These are phyloP conservation scores for Phytopythium cucurbitacearum DNA, from an alignment of 352 stramenopile genomes.

Conservation along the genomic window DNA sequence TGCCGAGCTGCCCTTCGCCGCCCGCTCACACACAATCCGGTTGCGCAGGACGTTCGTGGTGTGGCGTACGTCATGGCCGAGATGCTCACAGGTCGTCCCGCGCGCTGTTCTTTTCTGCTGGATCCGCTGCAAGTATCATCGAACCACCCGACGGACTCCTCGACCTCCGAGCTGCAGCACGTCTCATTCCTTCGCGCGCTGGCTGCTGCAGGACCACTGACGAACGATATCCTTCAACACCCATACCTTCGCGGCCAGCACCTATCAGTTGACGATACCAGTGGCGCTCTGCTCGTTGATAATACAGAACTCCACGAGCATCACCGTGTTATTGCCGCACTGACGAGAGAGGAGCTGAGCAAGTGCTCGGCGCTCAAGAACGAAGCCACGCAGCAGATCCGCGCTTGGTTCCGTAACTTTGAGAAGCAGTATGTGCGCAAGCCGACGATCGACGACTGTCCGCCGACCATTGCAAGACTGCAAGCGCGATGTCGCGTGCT, in stretches of 20 bases:
- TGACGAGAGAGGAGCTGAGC: slow-evolving; percentile 39
- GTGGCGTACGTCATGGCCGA: slow-evolving; percentile 57
- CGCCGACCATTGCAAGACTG: slow-evolving; percentile 26
- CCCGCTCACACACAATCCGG: slow-evolving; percentile 5
- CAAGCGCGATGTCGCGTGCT: slow-evolving; percentile 30
- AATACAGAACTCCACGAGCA: slow-evolving; percentile 15
- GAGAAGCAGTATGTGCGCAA: slow-evolving; percentile 52
- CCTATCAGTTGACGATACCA: background rate
- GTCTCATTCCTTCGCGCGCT: slow-evolving; percentile 24
- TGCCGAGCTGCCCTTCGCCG: slow-evolving; percentile 20
- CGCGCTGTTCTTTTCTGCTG: slow-evolving; percentile 22
- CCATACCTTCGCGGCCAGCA: slow-evolving; percentile 8
- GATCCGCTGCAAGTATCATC: slow-evolving; percentile 11
- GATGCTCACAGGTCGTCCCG: slow-evolving; percentile 47
- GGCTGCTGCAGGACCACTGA: slow-evolving; percentile 12
- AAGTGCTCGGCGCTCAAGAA: slow-evolving; percentile 32
- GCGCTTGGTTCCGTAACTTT: slow-evolving; percentile 44
- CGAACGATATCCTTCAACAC: slow-evolving; percentile 9
- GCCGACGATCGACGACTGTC: slow-evolving; percentile 25
- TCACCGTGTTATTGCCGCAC: slow-evolving; percentile 18
- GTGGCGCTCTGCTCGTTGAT: background rate
- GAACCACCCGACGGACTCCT: too few relatives aligned
- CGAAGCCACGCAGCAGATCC: slow-evolving; percentile 36
- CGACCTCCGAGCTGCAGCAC: slow-evolving; percentile 13
- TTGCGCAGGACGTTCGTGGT: slow-evolving; percentile 38